Evolutionary conservation across 257 asterid genomes (phyloP).

Genomic region (Gentiana macrophylla): DNA sequence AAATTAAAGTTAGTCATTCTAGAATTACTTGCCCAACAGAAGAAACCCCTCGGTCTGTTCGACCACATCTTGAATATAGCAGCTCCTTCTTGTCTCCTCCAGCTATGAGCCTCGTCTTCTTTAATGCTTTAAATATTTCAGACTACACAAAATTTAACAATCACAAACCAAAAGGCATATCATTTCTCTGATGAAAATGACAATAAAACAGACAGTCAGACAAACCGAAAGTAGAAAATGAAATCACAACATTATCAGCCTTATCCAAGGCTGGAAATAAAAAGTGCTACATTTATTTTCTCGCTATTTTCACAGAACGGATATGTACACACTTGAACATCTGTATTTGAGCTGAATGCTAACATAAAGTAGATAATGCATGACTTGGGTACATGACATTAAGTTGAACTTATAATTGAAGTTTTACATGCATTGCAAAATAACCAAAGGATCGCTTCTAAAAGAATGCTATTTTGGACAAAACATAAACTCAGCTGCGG

Average conservation of each 20-base stretch:
- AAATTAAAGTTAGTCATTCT: constrained; percentile 8
- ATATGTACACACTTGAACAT: no score
- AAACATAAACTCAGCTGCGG: no score
- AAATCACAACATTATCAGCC: not conserved
- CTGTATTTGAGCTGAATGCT: no score
- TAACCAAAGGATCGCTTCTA: no score
- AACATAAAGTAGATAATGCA: no score
- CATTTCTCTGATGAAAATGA: not conserved
- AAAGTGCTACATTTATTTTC: no score
- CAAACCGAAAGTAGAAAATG: not conserved
- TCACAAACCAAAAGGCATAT: constrained; percentile 4
- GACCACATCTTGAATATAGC: constrained; percentile 91
- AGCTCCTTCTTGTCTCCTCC: constrained; percentile 64
- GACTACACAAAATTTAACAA: constrained; percentile 40
- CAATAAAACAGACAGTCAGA: not conserved
- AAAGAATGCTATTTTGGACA: no score
- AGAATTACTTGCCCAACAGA: constrained; percentile 90
- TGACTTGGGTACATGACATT: no score
- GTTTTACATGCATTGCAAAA: no score
- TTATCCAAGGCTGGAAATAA: no score
- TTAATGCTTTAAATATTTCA: constrained; percentile 79
- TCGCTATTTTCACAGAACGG: no score
- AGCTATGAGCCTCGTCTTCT: constrained; percentile 62
- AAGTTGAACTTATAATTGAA: no score
- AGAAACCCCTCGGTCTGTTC: constrained; percentile 98